phyloP scores from a whole-genome alignment of 306 rosid species.

The Fragaria vesca region DNA sequence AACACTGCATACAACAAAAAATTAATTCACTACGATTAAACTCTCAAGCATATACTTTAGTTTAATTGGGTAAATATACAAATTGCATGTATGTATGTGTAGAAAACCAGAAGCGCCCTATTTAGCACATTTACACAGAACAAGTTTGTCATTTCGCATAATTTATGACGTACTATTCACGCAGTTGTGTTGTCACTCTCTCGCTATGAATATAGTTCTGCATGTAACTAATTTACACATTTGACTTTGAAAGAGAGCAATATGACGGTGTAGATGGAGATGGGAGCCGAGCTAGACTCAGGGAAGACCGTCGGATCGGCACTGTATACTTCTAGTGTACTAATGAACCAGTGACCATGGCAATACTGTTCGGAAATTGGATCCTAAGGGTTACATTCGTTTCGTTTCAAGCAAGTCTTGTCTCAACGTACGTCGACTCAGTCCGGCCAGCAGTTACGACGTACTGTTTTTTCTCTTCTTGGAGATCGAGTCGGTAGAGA shows the following conservation, averaged over 20 bases:
- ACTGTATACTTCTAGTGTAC: not conserved
- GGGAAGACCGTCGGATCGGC: not conserved
- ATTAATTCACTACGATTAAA: too few species aligned
- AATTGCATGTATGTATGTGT: too few species aligned
- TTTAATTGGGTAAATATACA: too few species aligned
- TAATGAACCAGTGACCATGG: not conserved
- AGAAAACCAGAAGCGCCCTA: too few species aligned
- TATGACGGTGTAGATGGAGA: not conserved
- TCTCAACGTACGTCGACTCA: not conserved
- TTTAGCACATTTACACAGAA: not conserved
- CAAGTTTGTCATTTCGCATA: not conserved
- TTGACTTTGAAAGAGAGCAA: not conserved
- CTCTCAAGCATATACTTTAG: too few species aligned
- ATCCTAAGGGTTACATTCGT: not conserved
- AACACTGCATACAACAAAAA: too few species aligned
- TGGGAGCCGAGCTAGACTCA: not conserved
- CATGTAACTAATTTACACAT: not conserved
- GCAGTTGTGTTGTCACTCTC: not conserved
- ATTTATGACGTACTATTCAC: not conserved
- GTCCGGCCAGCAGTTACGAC: not conserved
- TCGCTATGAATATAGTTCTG: not conserved
- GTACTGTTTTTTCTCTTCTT: not conserved
- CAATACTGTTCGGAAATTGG: not conserved
- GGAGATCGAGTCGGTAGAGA: constrained; percentile 5
- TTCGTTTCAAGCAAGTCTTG: not conserved